Conservation (phyloP, 176 grass and related monocot genomes). For the Oryza rufipogon region DNA sequence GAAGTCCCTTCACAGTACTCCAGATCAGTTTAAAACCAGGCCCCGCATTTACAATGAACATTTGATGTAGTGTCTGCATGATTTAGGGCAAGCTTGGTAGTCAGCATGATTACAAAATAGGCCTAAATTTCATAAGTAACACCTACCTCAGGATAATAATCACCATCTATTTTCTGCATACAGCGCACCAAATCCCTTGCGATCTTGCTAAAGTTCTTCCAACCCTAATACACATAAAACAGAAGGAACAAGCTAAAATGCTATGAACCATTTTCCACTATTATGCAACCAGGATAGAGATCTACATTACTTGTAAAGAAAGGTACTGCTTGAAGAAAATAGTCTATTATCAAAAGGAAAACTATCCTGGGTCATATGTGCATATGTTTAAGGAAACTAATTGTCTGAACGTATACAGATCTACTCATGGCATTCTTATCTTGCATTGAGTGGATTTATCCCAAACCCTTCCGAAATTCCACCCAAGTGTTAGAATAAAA, state of each 20-base stretch:
- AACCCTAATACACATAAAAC: slow-evolving; percentile 54
- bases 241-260: background rate
- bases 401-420: background rate
- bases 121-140: slow-evolving; percentile 23
- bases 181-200: slow-evolving; percentile 89
- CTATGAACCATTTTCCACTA: slow-evolving; percentile 18
- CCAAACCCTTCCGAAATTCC: slow-evolving; percentile 22
- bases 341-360: background rate
- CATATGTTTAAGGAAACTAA: slow-evolving; percentile 20
- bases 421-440: background rate
- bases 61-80: slow-evolving; percentile 92
- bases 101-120: slow-evolving; percentile 25
- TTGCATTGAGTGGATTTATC: background rate
- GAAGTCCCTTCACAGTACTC: slow-evolving; percentile 89
- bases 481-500: slow-evolving; percentile 27
- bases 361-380: slow-evolving; percentile 1
- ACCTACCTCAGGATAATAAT: slow-evolving; percentile 95
- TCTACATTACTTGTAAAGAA: slow-evolving; percentile 7
- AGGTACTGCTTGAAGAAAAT: background rate
- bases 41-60: slow-evolving; percentile 99
- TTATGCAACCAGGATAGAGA: slow-evolving; percentile 24
- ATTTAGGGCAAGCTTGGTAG: slow-evolving; percentile 34
- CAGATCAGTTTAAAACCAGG: slow-evolving; percentile 96
- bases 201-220: slow-evolving; percentile 95
- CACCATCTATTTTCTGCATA: slow-evolving; percentile 97